These are phyloP conservation scores for Ricinus communis DNA, from an alignment of 345 rosid genomes.

Conservation along the genomic window DNA sequence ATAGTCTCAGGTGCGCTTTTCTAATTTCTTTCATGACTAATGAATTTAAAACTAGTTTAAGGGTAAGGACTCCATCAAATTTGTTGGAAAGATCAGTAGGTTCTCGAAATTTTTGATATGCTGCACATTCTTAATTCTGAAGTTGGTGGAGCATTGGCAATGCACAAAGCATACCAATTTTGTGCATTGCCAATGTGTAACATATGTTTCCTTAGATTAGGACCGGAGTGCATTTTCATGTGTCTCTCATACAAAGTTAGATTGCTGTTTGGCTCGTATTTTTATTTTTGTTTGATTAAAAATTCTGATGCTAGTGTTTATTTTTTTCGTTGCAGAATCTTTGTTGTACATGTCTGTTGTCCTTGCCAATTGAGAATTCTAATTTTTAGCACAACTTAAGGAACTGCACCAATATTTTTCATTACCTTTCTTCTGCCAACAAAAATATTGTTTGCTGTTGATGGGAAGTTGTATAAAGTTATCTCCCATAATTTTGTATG, in stretches of 20 bases:
- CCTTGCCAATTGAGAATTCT: slow-evolving; percentile 26
- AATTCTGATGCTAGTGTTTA: slow-evolving; percentile 7
- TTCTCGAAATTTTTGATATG: neutral
- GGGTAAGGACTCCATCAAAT: neutral
- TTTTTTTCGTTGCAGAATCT: slow-evolving; percentile 37
- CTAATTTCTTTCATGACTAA: neutral
- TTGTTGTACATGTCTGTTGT: slow-evolving; percentile 41
- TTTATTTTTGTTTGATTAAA: neutral
- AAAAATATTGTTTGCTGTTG: slow-evolving; percentile 18
- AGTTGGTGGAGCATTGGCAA: neutral
- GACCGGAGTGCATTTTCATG: neutral
- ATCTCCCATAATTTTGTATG: slow-evolving; percentile 44
- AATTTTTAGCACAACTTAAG: slow-evolving; percentile 23
- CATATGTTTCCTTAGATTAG: neutral
- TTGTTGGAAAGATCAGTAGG: neutral
- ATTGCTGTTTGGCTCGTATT: neutral
- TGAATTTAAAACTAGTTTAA: neutral
- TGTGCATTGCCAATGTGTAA: neutral
- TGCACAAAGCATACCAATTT: neutral
- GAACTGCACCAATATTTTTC: slow-evolving; percentile 15
- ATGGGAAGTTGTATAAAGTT: slow-evolving; percentile 35
- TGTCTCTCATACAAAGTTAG: neutral
- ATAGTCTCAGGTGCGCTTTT: slow-evolving; percentile 44
- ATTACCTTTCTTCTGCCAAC: slow-evolving; percentile 3
- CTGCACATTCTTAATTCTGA: neutral